Evolutionary conservation across 169 alveolate species (phyloP).

Genomic region (Besnoitia besnoiti): DNA sequence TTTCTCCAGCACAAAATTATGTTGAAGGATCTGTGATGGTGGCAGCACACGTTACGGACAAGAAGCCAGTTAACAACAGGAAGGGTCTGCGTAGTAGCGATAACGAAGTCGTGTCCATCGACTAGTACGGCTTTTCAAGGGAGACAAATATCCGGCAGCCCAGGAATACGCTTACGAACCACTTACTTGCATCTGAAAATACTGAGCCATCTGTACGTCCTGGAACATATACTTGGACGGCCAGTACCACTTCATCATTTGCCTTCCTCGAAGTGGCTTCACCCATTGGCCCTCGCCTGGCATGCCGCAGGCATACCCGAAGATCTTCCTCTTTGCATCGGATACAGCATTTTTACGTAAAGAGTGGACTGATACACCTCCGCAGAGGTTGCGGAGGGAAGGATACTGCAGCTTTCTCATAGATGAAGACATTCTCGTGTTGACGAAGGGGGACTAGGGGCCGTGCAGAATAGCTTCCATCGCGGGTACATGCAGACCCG

Average conservation of each 20-base stretch:
- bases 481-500: no score
- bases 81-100: no score
- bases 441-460: no score
- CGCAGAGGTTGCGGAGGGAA: not conserved
- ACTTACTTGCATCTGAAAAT: conserved; percentile 66
- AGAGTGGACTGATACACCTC: not conserved
- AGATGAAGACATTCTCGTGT: no score
- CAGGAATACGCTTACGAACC: not conserved
- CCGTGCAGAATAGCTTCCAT: no score
- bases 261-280: conserved; percentile 53
- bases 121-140: no score
- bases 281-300: conserved; percentile 58
- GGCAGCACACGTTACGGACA: no score
- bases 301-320: conserved; percentile 56
- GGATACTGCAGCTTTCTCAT: not conserved
- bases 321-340: not conserved
- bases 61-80: no score
- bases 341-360: not conserved
- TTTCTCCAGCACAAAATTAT: no score
- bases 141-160: no score
- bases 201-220: conserved; percentile 52
- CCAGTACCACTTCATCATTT: conserved; percentile 56
- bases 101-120: no score
- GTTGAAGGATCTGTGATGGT: no score
- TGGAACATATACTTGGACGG: conserved; percentile 53